Conservation (phyloP, 2,329 filamentous ascomycete species). For the Grosmannia serpens region DNA sequence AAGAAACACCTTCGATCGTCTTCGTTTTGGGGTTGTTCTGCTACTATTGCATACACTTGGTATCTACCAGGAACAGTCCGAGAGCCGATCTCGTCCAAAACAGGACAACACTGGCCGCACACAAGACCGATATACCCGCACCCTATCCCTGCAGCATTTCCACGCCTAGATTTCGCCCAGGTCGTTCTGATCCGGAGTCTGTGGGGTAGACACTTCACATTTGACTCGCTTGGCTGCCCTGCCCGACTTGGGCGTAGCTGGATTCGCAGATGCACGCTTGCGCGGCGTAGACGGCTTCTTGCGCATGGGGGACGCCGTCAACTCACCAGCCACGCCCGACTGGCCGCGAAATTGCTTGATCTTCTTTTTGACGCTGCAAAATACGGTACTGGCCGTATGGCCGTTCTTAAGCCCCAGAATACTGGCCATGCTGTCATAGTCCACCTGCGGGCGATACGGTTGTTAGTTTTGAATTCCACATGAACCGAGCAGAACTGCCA, state of each 20-base stretch:
- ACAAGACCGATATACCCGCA: background rate
- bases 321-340: background rate
- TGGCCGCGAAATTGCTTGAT: constrained; percentile 3
- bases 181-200: background rate
- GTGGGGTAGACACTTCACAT: background rate
- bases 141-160: background rate
- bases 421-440: constrained; percentile 6
- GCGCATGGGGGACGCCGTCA: background rate
- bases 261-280: background rate
- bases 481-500: background rate
- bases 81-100: too few species aligned
- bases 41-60: too few species aligned
- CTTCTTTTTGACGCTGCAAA: constrained; percentile 9
- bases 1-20: too few species aligned
- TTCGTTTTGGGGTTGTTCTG: too few species aligned
- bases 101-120: background rate
- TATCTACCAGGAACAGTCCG: too few species aligned
- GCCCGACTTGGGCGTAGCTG: background rate
- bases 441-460: constrained; percentile 1
- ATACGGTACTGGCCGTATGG: constrained; percentile 4
- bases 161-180: background rate
- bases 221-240: constrained; percentile 5
- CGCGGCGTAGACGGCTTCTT: constrained; percentile 1
- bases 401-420: constrained; percentile 9
- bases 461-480: background rate